These are phyloP conservation scores for Nakataea oryzae DNA, from an alignment of 2,329 filamentous ascomycete genomes.

Conservation along the genomic window DNA sequence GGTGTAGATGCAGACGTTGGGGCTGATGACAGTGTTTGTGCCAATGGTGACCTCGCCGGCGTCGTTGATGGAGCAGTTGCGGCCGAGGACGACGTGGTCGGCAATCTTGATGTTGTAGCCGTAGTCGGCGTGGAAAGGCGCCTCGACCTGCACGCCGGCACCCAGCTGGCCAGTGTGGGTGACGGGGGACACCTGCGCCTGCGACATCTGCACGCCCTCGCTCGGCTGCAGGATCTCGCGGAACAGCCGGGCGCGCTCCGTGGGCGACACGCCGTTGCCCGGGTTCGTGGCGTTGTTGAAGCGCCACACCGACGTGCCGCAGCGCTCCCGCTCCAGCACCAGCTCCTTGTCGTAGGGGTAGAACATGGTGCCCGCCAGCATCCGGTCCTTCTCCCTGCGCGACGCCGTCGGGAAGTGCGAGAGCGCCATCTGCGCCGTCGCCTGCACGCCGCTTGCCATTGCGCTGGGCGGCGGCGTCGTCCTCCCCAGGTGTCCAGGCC, in stretches of 20 bases:
- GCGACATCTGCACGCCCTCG: conserved; percentile 44
- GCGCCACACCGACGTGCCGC: conserved; percentile 67
- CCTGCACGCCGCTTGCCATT: conserved; percentile 34
- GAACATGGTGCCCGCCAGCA: conserved; percentile 73
- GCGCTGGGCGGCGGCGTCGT: conserved; percentile 21
- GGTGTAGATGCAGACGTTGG: conserved; percentile 79
- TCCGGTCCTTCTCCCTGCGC: conserved; percentile 75
- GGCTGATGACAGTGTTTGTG: conserved; percentile 64
- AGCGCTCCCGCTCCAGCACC: conserved; percentile 73
- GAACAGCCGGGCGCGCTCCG: conserved; percentile 61
- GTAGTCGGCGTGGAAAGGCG: conserved; percentile 87
- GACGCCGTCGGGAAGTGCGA: conserved; percentile 35
- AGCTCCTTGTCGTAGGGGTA: conserved; percentile 70
- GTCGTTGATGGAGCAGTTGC: conserved; percentile 79
- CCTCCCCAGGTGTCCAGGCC: background rate
- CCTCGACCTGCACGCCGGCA: conserved; percentile 68
- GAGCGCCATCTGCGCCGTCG: conserved; percentile 48
- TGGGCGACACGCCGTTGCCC: conserved; percentile 56
- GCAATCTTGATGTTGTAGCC: conserved; percentile 91
- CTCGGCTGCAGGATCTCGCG: conserved; percentile 59
- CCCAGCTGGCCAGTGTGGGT: conserved; percentile 55
- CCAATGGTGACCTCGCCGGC: conserved; percentile 77
- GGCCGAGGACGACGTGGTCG: conserved; percentile 71
- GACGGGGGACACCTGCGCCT: conserved; percentile 38
- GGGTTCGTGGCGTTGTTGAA: conserved; percentile 82